These are phyloP conservation scores for Rosa chinensis DNA, from an alignment of 306 rosid species.

Conservation along the genomic window DNA sequence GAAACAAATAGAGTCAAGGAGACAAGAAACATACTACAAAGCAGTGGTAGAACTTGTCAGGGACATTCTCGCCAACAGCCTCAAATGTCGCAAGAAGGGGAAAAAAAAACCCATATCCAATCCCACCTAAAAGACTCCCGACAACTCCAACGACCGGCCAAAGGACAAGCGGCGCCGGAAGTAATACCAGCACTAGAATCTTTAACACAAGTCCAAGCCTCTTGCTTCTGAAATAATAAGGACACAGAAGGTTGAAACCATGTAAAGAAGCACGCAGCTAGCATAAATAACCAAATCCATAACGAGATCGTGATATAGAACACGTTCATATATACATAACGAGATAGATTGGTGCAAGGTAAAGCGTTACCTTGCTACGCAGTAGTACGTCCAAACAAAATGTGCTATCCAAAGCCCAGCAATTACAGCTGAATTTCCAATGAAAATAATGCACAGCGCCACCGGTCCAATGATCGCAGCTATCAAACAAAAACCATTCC, in stretches of 20 bases:
- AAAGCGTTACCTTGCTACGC: conserved; percentile 59
- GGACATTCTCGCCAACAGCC: conserved; percentile 51
- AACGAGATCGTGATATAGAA: not conserved
- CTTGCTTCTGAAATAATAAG: conserved; percentile 53
- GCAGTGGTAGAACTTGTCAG: conserved; percentile 58
- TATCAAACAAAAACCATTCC: conserved; percentile 23
- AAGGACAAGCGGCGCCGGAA: conserved; percentile 63
- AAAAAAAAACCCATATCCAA: conserved; percentile 72
- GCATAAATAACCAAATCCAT: not conserved
- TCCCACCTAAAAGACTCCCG: conserved; percentile 72
- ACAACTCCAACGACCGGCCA: conserved; percentile 58
- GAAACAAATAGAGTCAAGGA: conserved; percentile 15
- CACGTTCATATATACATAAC: not conserved
- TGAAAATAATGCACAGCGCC: conserved; percentile 39
- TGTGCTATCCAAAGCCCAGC: conserved; percentile 75
- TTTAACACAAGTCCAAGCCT: conserved; percentile 65
- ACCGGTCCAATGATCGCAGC: conserved; percentile 54
- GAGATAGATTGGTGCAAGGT: not conserved
- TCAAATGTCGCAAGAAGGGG: conserved; percentile 83
- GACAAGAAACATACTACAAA: conserved; percentile 49
- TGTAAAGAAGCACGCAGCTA: not conserved
- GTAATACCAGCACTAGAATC: conserved; percentile 44
- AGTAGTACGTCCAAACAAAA: conserved; percentile 65
- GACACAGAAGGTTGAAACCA: not conserved
- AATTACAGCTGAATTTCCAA: conserved; percentile 63